Evolutionary conservation across 1,284 basidiomycete genomes (phyloP).

Genomic region (Trichosporon inkin): DNA sequence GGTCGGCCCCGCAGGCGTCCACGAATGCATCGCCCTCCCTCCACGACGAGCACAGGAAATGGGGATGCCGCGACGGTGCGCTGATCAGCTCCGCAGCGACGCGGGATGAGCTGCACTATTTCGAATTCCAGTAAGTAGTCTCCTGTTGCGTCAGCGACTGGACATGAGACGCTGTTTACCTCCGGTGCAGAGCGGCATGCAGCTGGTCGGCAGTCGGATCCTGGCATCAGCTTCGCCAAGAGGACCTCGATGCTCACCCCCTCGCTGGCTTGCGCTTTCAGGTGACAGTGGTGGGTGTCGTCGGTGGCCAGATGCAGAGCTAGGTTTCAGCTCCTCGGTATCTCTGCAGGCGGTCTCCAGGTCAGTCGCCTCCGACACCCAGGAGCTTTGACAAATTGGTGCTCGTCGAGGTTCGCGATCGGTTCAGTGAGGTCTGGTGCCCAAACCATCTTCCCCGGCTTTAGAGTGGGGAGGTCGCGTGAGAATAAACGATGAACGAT

Average conservation of each 20-base stretch:
- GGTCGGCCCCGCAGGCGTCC: slow-evolving; percentile 37
- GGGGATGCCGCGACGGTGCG: slow-evolving; percentile 25
- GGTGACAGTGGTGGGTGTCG: slow-evolving; percentile 44
- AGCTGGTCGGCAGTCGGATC: slow-evolving; percentile 43
- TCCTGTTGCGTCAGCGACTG: slow-evolving; percentile 21
- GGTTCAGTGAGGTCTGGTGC: slow-evolving; percentile 26
- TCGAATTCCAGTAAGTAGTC: slow-evolving; percentile 51
- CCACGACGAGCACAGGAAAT: slow-evolving; percentile 32
- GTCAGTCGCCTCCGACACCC: slow-evolving; percentile 5
- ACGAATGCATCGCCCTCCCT: slow-evolving; percentile 40
- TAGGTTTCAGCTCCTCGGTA: slow-evolving; percentile 15
- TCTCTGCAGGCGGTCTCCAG: not conserved
- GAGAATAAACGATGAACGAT: slow-evolving; percentile 27
- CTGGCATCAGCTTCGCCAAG: slow-evolving; percentile 16
- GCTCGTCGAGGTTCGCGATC: slow-evolving; percentile 34
- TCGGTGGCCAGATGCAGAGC: slow-evolving; percentile 49
- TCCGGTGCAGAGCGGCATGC: slow-evolving; percentile 47
- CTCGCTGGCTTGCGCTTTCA: slow-evolving; percentile 42
- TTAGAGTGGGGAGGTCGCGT: slow-evolving; percentile 35
- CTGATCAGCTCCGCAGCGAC: slow-evolving; percentile 10
- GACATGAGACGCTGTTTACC: slow-evolving; percentile 36
- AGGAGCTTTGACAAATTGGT: slow-evolving; percentile 40
- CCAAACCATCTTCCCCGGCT: slow-evolving; percentile 37
- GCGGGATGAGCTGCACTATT: slow-evolving; percentile 35
- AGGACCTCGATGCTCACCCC: slow-evolving; percentile 27